Conservation (phyloP, 208 protist genomes). For the Leishmania turanica region DNA sequence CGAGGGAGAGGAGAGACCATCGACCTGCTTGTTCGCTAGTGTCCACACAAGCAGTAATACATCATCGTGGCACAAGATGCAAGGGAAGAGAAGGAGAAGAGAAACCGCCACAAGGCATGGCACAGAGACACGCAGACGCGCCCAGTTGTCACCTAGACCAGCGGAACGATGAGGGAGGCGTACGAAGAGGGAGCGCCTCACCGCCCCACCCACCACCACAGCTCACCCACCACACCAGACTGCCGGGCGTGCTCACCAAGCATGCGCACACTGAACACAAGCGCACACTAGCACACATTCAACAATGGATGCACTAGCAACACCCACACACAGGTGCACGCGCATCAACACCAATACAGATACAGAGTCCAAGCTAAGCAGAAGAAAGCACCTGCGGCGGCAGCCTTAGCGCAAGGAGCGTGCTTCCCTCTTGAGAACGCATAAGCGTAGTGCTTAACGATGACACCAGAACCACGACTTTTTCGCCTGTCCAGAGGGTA, state of each 20-base stretch:
- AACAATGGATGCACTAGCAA: background rate
- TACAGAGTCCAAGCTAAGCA: background rate
- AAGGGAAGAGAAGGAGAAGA: slow-evolving; percentile 7
- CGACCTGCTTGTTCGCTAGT: background rate
- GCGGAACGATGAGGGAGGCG: background rate
- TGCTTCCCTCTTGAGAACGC: background rate
- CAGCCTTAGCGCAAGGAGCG: background rate
- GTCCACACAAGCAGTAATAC: background rate
- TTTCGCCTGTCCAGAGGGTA: background rate
- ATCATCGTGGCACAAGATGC: slow-evolving; percentile 6
- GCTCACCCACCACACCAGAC: background rate
- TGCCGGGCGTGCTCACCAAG: background rate
- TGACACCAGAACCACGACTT: slow-evolving; percentile 2
- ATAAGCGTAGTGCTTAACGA: background rate
- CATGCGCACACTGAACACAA: background rate
- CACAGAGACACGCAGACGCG: background rate
- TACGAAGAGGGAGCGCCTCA: background rate
- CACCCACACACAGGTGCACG: background rate
- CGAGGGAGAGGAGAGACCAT: background rate
- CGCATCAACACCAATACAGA: background rate
- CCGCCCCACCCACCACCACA: background rate
- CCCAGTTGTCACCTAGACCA: background rate
- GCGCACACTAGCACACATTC: background rate
- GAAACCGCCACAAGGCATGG: background rate
- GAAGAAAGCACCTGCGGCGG: no score